Evolutionary conservation across 768 basidiomycete genomes (phyloP), one percentile per base, ranked within the genome.

Genomic region (Coprinellus micaceus): DNA sequence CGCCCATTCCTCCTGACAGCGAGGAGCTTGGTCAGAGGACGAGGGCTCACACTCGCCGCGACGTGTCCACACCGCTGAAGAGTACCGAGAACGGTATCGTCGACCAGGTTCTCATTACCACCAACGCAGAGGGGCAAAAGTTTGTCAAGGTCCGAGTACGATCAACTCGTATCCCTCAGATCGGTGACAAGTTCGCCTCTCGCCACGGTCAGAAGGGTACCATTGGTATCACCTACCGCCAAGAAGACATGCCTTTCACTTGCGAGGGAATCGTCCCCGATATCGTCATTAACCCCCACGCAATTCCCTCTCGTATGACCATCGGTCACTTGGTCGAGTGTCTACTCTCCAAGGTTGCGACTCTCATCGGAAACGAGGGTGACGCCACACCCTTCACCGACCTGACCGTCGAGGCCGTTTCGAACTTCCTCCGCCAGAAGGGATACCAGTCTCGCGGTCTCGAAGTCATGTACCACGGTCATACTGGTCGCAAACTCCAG

Each of bases 191-290:
- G 74, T 99, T 99, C 62, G 97, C 97, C 1, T 99, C 97, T 46
- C 91, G 97, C 67, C 97, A 99, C 67, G 97, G 97, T 65, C 97
- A 99, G 75, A 99, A 99, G 78, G 97, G 97, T 72, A 99, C 97
- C 10, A 96, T 98, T 60, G 97, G 97, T 74, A 97, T 99, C 72
- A 98, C 96, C 0, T 99, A 99, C 69, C 92, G 97, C 51, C 97
- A 98, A 71, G 97, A 99, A 71, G 97, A 99, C 69, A 98, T 99
- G 97, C 97, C 97, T 28, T 99, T 98, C 77, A 96, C 94, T 2
- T 86, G 88, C 2, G 94, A 98, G 67, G 97, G 97, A 57, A 93
- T 98, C 64, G 91, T 91, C 1, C 97, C 97, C 10, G 97, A 99
- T 70, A 81, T 99, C 65, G 83, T 99, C 75, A 99, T 99, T 73